phyloP scores from a whole-genome alignment of 2,329 filamentous ascomycete species.

The Chaetothyriales sp. region DNA sequence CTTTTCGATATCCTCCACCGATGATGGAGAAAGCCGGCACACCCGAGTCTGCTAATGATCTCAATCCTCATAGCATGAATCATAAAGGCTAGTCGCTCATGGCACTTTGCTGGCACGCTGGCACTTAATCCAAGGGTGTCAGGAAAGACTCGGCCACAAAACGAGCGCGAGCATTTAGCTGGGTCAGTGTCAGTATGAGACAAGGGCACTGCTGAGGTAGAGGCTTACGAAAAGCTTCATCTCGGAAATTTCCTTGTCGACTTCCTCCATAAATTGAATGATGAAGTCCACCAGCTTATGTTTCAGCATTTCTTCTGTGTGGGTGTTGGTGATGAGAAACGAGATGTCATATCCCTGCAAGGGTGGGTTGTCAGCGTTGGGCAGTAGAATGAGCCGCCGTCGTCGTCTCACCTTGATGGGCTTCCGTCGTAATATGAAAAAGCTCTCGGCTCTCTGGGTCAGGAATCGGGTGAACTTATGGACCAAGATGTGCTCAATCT shows the following conservation, averaged over 20 bases:
- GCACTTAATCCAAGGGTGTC: slow-evolving; percentile 51
- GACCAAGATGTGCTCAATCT: slow-evolving; percentile 94
- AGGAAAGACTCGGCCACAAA: slow-evolving; percentile 98
- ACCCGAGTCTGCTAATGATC: not conserved
- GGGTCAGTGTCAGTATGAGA: slow-evolving; percentile 22
- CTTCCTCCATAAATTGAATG: slow-evolving; percentile 99
- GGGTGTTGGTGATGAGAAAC: slow-evolving; percentile 96
- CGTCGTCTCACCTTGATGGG: slow-evolving; percentile 69
- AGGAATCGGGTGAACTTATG: slow-evolving; percentile 97
- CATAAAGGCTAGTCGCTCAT: not conserved
- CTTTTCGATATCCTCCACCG: too few species aligned
- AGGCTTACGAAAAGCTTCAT: slow-evolving; percentile 95
- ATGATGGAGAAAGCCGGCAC: not conserved
- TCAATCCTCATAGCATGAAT: not conserved
- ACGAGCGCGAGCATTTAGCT: slow-evolving; percentile 92
- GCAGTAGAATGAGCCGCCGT: not conserved
- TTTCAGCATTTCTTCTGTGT: slow-evolving; percentile 97
- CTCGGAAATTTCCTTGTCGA: slow-evolving; percentile 99
- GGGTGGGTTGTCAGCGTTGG: not conserved
- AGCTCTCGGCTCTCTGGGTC: slow-evolving; percentile 88
- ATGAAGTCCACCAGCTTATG: slow-evolving; percentile 99
- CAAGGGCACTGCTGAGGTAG: not conserved
- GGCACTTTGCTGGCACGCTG: not conserved
- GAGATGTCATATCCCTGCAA: slow-evolving; percentile 89
- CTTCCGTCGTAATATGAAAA: slow-evolving; percentile 92